These are phyloP conservation scores for Tetrahymena thermophila DNA, from an alignment of 73 alveolate species.

Conservation along the genomic window DNA sequence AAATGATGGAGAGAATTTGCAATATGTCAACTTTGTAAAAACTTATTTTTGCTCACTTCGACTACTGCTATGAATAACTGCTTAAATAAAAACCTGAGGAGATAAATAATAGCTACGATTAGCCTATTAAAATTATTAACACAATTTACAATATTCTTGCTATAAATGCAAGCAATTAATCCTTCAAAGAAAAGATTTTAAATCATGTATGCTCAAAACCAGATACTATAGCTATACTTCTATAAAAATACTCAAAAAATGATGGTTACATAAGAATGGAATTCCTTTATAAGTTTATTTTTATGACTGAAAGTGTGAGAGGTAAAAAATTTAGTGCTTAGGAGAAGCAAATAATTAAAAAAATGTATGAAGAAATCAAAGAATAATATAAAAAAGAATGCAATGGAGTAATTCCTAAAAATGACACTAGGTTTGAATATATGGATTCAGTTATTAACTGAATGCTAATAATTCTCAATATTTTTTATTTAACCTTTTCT, in stretches of 20 bases:
- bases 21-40: neutral
- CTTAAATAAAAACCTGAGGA: neutral
- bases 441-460: neutral
- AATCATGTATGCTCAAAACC: neutral
- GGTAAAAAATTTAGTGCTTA: neutral
- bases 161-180: neutral
- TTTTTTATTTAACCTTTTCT: neutral
- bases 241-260: neutral
- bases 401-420: neutral
- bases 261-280: neutral
- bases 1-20: neutral
- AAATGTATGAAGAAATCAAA: neutral
- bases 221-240: neutral
- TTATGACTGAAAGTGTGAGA: neutral
- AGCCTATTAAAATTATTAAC: neutral
- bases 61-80: neutral
- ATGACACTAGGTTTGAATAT: neutral
- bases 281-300: neutral
- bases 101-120: neutral
- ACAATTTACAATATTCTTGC: neutral
- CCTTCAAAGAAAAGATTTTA: neutral
- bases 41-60: neutral
- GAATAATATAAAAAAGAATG: neutral
- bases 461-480: neutral
- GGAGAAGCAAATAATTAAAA: neutral